Conservation (phyloP, 495 filamentous ascomycete genomes). For the Xanthoparmelia taractica region DNA sequence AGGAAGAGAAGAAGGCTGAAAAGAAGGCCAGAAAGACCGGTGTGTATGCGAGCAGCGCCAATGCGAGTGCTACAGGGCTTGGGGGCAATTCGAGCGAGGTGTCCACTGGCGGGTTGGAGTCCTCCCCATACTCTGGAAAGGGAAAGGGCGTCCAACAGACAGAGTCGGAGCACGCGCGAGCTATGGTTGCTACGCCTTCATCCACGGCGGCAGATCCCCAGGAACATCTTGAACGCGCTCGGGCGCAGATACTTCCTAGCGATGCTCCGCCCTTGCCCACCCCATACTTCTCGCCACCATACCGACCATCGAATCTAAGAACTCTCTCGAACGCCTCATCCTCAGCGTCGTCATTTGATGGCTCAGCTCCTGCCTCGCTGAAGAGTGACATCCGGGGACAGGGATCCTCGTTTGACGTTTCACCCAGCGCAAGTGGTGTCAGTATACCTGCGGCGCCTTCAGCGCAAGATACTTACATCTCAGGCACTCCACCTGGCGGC, state of each 20-base stretch:
- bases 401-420: constrained; percentile 39
- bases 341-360: constrained; percentile 63
- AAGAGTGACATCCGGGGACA: constrained; percentile 32
- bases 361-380: constrained; percentile 52
- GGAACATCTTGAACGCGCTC: constrained; percentile 26
- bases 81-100: constrained; percentile 34
- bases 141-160: constrained; percentile 69
- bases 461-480: constrained; percentile 34
- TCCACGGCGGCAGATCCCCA: constrained; percentile 17
- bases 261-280: constrained; percentile 28
- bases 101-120: constrained; percentile 29
- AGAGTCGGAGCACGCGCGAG: constrained; percentile 23
- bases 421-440: constrained; percentile 33
- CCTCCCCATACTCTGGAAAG: constrained; percentile 45
- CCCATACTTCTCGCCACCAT: constrained; percentile 31
- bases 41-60: constrained; percentile 36
- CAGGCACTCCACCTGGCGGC: constrained; percentile 39
- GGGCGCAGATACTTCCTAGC: constrained; percentile 25
- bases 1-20: constrained; percentile 71
- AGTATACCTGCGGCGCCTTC: constrained; percentile 25
- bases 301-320: constrained; percentile 59
- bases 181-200: constrained; percentile 7
- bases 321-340: constrained; percentile 81
- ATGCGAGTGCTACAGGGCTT: constrained; percentile 30
- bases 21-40: constrained; percentile 62